A percentile compares a stretch with the other conserved stretches of the same genome.
Conservation (phyloP, 495 filamentous ascomycete species). For the Hypoxylon fragiforme region DNA sequence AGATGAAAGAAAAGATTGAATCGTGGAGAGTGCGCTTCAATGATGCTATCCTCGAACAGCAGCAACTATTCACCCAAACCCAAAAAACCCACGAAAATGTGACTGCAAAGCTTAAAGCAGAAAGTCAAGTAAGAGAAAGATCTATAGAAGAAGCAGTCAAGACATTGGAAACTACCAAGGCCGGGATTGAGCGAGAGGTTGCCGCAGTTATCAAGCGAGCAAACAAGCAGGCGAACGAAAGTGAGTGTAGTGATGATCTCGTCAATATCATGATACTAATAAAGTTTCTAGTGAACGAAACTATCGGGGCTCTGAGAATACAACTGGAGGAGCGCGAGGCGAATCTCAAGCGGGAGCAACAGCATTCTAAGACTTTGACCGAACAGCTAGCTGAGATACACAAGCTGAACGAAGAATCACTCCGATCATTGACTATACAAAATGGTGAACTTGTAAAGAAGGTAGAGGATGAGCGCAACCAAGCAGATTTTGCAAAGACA, state of each 20-base stretch:
- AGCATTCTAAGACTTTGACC: conserved; percentile 27
- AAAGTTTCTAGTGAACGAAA: conserved; percentile 31
- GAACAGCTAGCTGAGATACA: conserved; percentile 35
- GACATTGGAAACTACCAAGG: conserved; percentile 37
- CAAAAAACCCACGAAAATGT: conserved; percentile 35
- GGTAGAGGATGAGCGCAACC: conserved; percentile 19
- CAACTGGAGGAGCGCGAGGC: conserved; percentile 36
- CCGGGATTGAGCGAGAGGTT: conserved; percentile 40
- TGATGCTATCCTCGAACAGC: conserved; percentile 45
- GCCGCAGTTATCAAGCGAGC: conserved; percentile 31
- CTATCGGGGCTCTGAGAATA: conserved; percentile 29
- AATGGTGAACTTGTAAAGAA: conserved; percentile 39
- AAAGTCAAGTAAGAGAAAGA: conserved; percentile 18
- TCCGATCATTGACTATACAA: conserved; percentile 35
- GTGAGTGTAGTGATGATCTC: conserved; percentile 26
- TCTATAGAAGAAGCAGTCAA: conserved; percentile 31
- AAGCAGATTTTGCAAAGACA: conserved; percentile 7
- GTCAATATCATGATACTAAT: neutral
- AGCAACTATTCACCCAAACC: conserved; percentile 38
- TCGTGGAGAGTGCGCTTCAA: conserved; percentile 39
- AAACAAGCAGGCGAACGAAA: conserved; percentile 28
- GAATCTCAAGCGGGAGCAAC: conserved; percentile 36
- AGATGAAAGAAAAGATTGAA: conserved; percentile 37
- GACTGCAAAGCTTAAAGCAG: conserved; percentile 29
- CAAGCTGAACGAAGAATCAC: conserved; percentile 29